These are phyloP conservation scores for Coemansia sp. DNA, from an alignment of 192 early-diverging fungal genomes.

Conservation along the genomic window DNA sequence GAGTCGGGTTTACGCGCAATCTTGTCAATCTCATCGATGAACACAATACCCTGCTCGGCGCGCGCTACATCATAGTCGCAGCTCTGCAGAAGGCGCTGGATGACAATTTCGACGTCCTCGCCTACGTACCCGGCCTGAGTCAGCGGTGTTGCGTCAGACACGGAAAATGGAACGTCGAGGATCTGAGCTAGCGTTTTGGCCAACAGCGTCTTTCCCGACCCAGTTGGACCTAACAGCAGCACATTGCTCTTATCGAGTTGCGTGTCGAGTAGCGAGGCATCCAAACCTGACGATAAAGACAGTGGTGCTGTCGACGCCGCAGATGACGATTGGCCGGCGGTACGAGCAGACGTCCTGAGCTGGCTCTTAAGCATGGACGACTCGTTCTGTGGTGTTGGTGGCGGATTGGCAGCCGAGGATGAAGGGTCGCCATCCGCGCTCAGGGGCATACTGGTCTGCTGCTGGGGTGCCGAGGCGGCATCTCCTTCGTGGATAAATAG, in stretches of 20 bases:
- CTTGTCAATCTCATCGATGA: slow-evolving; percentile 95
- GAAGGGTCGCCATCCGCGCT: not conserved
- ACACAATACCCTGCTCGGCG: slow-evolving; percentile 85
- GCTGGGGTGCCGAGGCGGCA: slow-evolving; percentile 3
- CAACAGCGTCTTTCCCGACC: slow-evolving; percentile 82
- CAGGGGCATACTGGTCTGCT: not conserved
- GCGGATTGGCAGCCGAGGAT: not conserved
- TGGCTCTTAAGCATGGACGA: not conserved
- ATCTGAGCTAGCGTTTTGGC: slow-evolving; percentile 81
- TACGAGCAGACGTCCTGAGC: not conserved
- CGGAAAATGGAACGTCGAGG: slow-evolving; percentile 84
- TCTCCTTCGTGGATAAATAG: slow-evolving; percentile 33
- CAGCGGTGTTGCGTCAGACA: slow-evolving; percentile 89
- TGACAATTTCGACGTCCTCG: slow-evolving; percentile 87
- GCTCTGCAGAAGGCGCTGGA: slow-evolving; percentile 81
- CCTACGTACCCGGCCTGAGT: slow-evolving; percentile 92
- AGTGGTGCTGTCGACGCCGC: not conserved
- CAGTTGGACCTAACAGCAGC: slow-evolving; percentile 81
- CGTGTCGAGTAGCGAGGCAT: slow-evolving; percentile 38
- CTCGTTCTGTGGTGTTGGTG: not conserved
- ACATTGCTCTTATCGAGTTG: slow-evolving; percentile 91
- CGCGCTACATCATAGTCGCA: slow-evolving; percentile 85
- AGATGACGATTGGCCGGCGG: not conserved
- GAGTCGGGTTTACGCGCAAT: slow-evolving; percentile 78
- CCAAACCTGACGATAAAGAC: not conserved